Percentiles rank a stretch among this genome's conserved stretches.
Evolutionary conservation across 1,284 basidiomycete species (phyloP).

Genomic region (Mycena sp.): DNA sequence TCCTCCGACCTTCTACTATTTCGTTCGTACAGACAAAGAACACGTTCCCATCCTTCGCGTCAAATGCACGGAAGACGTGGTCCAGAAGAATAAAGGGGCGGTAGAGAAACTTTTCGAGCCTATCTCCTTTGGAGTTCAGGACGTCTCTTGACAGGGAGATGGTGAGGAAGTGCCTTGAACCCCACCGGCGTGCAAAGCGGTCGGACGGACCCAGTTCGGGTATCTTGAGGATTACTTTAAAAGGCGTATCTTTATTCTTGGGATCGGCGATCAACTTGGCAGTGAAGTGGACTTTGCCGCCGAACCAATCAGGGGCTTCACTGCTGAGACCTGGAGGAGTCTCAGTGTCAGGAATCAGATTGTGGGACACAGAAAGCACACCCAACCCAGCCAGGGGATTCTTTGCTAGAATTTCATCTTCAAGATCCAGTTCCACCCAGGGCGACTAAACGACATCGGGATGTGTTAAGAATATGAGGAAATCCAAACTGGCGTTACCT

Average conservation of each 20-base stretch:
- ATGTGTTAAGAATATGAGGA: background rate
- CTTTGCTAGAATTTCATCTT: conserved; percentile 44
- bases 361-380: background rate
- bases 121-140: conserved; percentile 35
- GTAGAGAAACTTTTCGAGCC: conserved; percentile 46
- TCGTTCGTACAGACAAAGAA: conserved; percentile 55
- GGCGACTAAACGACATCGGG: conserved; percentile 44
- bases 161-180: conserved; percentile 52
- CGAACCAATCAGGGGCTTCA: conserved; percentile 49
- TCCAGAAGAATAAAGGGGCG: conserved; percentile 53
- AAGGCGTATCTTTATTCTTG: conserved; percentile 22
- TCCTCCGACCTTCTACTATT: conserved; percentile 31
- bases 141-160: conserved; percentile 46
- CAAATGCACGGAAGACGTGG: conserved; percentile 54
- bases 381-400: conserved; percentile 45
- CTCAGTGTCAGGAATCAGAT: background rate
- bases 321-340: conserved; percentile 37
- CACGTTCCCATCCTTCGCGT: conserved; percentile 54
- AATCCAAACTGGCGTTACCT: conserved; percentile 36
- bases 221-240: conserved; percentile 47
- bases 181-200: conserved; percentile 55
- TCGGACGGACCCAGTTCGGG: conserved; percentile 53
- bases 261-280: conserved; percentile 41
- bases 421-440: conserved; percentile 55
- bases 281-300: conserved; percentile 54